These are phyloP conservation scores for Blastobotrys proliferans DNA, from an alignment of 1,139 yeast genomes.

Conservation along the genomic window DNA sequence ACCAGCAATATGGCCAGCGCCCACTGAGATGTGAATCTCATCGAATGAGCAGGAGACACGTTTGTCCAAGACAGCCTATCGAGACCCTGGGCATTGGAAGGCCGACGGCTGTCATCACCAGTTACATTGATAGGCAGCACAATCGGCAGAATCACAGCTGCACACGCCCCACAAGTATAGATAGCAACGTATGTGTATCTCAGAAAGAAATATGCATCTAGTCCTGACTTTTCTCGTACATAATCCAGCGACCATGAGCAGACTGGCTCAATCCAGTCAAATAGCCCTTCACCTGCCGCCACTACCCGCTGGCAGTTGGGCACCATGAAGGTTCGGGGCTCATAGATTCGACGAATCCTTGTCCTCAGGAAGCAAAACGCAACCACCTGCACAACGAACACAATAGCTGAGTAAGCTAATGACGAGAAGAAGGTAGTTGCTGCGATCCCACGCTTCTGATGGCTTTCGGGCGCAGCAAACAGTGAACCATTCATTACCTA, in stretches of 20 bases:
- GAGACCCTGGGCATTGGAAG: constrained; percentile 16
- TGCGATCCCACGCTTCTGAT: constrained; percentile 25
- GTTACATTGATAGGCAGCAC: constrained; percentile 29
- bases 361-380: constrained; percentile 27
- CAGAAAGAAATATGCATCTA: constrained; percentile 35
- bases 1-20: constrained; percentile 22
- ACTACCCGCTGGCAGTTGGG: constrained; percentile 20
- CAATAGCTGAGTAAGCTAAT: constrained; percentile 22
- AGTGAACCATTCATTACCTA: not conserved
- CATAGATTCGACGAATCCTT: constrained; percentile 27
- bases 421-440: constrained; percentile 27
- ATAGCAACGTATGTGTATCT: constrained; percentile 28
- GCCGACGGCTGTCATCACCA: constrained; percentile 18
- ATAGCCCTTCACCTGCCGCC: constrained; percentile 19
- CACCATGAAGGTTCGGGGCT: constrained; percentile 29
- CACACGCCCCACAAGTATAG: constrained; percentile 18
- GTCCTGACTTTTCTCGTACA: constrained; percentile 23
- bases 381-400: constrained; percentile 25
- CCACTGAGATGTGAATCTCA: constrained; percentile 28
- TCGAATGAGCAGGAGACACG: constrained; percentile 21
- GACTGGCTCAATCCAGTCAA: constrained; percentile 26
- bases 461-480: constrained; percentile 14
- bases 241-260: constrained; percentile 16
- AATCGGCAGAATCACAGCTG: constrained; percentile 23
- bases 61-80: constrained; percentile 31